Base-by-base conservation (phyloP, 139 green algal species). In the Haematococcus lacustris region DNA sequence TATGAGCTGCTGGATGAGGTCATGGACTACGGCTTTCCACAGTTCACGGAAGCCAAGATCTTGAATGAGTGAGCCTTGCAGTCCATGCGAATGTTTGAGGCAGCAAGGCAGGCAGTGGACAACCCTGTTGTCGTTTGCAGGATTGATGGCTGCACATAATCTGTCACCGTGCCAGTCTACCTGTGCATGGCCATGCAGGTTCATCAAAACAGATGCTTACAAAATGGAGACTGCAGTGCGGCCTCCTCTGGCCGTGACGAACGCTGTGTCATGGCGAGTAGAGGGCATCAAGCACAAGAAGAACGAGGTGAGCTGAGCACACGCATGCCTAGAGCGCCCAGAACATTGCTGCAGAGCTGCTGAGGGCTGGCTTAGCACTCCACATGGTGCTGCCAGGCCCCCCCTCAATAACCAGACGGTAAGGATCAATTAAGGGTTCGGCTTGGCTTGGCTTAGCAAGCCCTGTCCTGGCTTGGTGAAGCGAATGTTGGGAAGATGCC, bases 281-380 rank as follows among this genome's bases (percentile, higher is more conserved):
- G 94, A 98, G 74, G 95, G 95, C 73, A 95, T 98, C 78, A 85
- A 80, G 41, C 96, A 99, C 86, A 98, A 98, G 79, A 98, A 98
- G 89, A 99, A 99, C 66, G 92, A 95, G 83, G 87, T 84, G 5
- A 71, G 66, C n/a, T n/a, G n/a, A n/a, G n/a, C n/a, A n/a, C n/a
- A n/a, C n/a, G n/a, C n/a, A n/a, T n/a, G n/a, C n/a, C n/a, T n/a
- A n/a, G n/a, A n/a, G n/a, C n/a, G n/a, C n/a, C n/a, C n/a, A n/a
- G n/a, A n/a, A n/a, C n/a, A n/a, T n/a, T n/a, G n/a, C n/a, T n/a
- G n/a, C n/a, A n/a, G n/a, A n/a, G n/a, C n/a, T n/a, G n/a, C n/a
- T n/a, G n/a, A n/a, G n/a, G n/a, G n/a, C n/a, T n/a, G n/a, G n/a
- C n/a, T n/a, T n/a, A n/a, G n/a, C n/a, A n/a, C n/a, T n/a, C n/a